Base-by-base conservation (phyloP, 805 yeast species). In the Ogataea dorogensis region DNA sequence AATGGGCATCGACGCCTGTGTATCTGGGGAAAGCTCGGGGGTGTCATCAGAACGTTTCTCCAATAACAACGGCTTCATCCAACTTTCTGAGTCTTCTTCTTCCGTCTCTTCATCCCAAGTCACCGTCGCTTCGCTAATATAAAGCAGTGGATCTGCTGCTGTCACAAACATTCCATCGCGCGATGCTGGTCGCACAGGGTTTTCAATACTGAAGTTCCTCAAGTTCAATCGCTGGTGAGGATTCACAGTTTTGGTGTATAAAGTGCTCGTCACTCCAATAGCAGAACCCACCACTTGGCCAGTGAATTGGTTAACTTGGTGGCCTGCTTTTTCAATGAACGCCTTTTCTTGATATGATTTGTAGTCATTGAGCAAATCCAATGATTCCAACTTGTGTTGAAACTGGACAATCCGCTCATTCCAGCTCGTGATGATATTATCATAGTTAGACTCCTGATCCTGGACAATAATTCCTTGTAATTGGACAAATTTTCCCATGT, bases 381-480 rank as follows among this genome's bases (percentile, higher is more conserved):
- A 50, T 0, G 68, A 56, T 30, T 68, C 71, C 5, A 71, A 45
- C 28, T 63, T 68, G 15, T 60, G 44, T 33, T 68, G 58, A 0
- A 64, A 62, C 5, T 65, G 58, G 1, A 43, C 14, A 5, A 72
- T 62, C 19, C 58, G 46, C 5, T 54, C 47, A 2, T 49, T 65
- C 72, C 76, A 75, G 15, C 58, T 53, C 4, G 60, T 54, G 1
- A 61, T 44, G 9, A 75, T 64, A 1, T 36, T 39, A n/a, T 60
- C 61, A 44, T 65, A 68, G 2, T 50, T 35, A 6, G 43, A 19
- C 5, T 47, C 47, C 6, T 34, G 12, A 2, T 40, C 28, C 6
- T 36, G 33, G 2, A 42, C 33, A 13, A 48, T 35, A 18, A 62
- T 45, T 1, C 73, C 73, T 23, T 65, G 64, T 17, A 50, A 36